Evolutionary conservation across 805 yeast species (phyloP), one percentile per base, ranked within the genome.

Genomic region (Saturnispora quitensis): DNA sequence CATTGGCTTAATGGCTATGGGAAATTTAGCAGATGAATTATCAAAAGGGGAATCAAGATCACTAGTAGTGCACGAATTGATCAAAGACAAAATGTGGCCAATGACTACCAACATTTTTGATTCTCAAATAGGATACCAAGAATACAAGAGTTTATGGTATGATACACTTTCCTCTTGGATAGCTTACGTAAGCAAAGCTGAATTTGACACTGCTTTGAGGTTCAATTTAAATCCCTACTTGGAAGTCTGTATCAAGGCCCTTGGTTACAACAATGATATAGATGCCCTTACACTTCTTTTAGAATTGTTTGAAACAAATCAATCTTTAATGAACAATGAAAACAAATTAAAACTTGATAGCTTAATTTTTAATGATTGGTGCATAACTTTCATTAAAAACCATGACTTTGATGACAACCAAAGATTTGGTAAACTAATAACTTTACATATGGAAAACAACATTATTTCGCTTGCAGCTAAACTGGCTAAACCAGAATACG

Each of bases 401-500:
- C 56, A 50, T 53, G 55, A 60, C 3, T 59, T 68, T 13, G 63
- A 70, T 9, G 58, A 69, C 13, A 73, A 70, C 38, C 68, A 68
- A 15, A 68, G 67, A 34, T 76, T 78, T 55, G 67, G 77, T 3
- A 69, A 73, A 50, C 59, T 82, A 38, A 59, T 77, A 1, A 69
- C 78, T 3, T 64, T 74, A 1, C 74, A 70, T 50, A 59, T 80
- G 24, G 81, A 77, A 46, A 59, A 67, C n/a, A 78, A 78, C 57
- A 64, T 76, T 10, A 53, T 77, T 0, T 62, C 65, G 40, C 59
- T 81, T 7, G 67, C 79, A 1, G 60, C 70, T 18, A 65, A 68
- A 36, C 58, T 81, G 10, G 58, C 67, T 1, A 65, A 68, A 35
- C 65, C 68, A 13, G 55, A 62, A 2, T 65, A 68, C 33, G 67